Evolutionary conservation across 495 filamentous ascomycete species (phyloP).

Genomic region (Hyaloscypha hepaticicola): DNA sequence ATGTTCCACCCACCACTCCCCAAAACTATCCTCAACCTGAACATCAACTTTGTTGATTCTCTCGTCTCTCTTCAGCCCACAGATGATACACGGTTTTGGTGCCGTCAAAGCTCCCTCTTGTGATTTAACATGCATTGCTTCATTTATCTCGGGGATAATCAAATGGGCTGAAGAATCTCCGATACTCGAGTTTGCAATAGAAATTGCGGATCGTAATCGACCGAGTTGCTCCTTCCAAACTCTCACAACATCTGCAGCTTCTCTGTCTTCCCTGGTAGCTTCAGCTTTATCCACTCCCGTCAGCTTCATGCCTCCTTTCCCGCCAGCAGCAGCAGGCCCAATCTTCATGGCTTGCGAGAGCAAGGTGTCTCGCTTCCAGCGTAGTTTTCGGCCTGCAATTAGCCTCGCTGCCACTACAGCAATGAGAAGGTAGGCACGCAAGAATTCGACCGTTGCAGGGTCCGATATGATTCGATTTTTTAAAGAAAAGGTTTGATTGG

Average conservation of each 20-base stretch:
- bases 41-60: slow-evolving; percentile 71
- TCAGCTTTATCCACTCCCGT: slow-evolving; percentile 78
- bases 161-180: slow-evolving; percentile 33
- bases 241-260: slow-evolving; percentile 73
- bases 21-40: slow-evolving; percentile 82
- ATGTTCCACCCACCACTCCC: slow-evolving; percentile 93
- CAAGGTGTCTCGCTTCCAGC: slow-evolving; percentile 86
- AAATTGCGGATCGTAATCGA: slow-evolving; percentile 57
- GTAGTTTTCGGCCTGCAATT: slow-evolving; percentile 78
- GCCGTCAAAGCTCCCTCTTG: slow-evolving; percentile 67
- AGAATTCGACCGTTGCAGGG: slow-evolving; percentile 51
- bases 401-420: slow-evolving; percentile 72
- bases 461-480: slow-evolving; percentile 59
- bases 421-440: slow-evolving; percentile 52
- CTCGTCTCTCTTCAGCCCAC: slow-evolving; percentile 85
- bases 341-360: slow-evolving; percentile 90
- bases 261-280: slow-evolving; percentile 78
- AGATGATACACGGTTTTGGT: slow-evolving; percentile 78
- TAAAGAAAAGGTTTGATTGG: slow-evolving; percentile 48
- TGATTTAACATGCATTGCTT: slow-evolving; percentile 58
- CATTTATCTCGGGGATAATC: slow-evolving; percentile 66
- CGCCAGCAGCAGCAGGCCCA: slow-evolving; percentile 63
- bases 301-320: slow-evolving; percentile 83
- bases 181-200: slow-evolving; percentile 46
- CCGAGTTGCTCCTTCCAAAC: slow-evolving; percentile 72